phyloP scores from a whole-genome alignment of 163 green algal species.

The Smithsoniella earleae region DNA sequence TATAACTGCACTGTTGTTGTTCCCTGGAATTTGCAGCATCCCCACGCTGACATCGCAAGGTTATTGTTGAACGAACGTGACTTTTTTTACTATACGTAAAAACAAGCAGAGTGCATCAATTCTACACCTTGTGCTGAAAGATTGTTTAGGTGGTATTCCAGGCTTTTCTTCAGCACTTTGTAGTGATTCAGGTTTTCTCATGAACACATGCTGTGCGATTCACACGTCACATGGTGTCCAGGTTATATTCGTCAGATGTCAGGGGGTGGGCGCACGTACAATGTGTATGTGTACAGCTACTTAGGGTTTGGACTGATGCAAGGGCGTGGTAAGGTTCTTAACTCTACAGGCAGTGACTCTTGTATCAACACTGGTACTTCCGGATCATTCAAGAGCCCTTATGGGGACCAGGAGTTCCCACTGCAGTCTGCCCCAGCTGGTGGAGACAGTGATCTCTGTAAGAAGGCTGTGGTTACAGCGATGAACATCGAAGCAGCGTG shows the following conservation, averaged over 20 bases:
- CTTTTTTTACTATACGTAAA: no score
- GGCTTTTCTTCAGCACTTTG: no score
- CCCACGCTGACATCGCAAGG: no score
- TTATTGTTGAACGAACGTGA: no score
- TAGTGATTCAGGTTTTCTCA: no score
- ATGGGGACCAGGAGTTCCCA: conserved; percentile 49
- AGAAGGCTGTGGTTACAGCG: conserved; percentile 37
- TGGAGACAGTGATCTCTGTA: conserved; percentile 33
- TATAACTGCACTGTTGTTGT: no score
- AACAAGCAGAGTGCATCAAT: no score
- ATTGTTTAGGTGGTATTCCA: no score
- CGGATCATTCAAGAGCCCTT: conserved; percentile 36
- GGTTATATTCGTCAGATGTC: conserved; percentile 68
- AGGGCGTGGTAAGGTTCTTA: conserved; percentile 69
- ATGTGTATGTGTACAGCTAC: conserved; percentile 95
- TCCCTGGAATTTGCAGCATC: no score
- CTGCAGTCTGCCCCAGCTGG: conserved; percentile 14
- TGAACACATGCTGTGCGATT: no score
- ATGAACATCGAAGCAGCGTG: conserved; percentile 49
- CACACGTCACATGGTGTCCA: no score
- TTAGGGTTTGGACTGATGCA: conserved; percentile 93
- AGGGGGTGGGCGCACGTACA: conserved; percentile 59
- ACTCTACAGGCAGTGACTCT: conserved; percentile 31
- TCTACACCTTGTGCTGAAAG: no score
- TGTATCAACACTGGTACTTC: conserved; percentile 34